Base-by-base conservation (phyloP, 805 yeast genomes). In the Brettanomyces nanus region DNA sequence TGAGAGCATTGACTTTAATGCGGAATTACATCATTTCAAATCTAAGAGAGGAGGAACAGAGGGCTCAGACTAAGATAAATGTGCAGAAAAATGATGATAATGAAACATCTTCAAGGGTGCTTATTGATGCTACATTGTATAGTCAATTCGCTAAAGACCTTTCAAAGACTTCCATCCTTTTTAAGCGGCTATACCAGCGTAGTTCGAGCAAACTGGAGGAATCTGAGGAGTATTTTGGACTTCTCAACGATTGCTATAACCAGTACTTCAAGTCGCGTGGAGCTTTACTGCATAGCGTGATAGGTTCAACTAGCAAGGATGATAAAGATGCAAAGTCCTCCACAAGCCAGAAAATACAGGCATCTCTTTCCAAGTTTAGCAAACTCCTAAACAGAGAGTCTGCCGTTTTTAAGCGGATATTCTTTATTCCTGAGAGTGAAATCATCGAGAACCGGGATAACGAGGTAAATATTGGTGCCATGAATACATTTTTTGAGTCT, bases 1-100 rank as follows among this genome's bases (percentile, higher is more conserved):
- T 89, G 1, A 70, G 95, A 41, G 80, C 94, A 1, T 66, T 86
- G 33, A 77, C 92, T 0, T 63, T 90, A 42, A 73, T 86, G 13
- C 71, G 80, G 45, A 84, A 80, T 49, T 85, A 79, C 52, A 59
- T 84, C 38, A 66, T 65, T 7, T 56, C 56, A n/a, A 68, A 66
- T 25, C 53, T 74, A 30, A 64, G 59, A 38, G 55, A 47, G 14
- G 40, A 66, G 20, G 61, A 61, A 31, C 45, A 51, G 14, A 47
- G 42, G 13, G 35, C 58, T 6, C 40, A 44, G 17, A 27, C 28
- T 2, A 46, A 49, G 23, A 43, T 54, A 21, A 42, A 33, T 17
- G 40, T 38, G n/a, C 48, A 44, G 36, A 42, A 40, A 25, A 25
- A 37, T 3, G 46, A 46, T 4, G 38, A 39, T 28, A 19, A 39